Conservation (phyloP, 2,329 filamentous ascomycete genomes). For the Myriosclerotinia curreyana region DNA sequence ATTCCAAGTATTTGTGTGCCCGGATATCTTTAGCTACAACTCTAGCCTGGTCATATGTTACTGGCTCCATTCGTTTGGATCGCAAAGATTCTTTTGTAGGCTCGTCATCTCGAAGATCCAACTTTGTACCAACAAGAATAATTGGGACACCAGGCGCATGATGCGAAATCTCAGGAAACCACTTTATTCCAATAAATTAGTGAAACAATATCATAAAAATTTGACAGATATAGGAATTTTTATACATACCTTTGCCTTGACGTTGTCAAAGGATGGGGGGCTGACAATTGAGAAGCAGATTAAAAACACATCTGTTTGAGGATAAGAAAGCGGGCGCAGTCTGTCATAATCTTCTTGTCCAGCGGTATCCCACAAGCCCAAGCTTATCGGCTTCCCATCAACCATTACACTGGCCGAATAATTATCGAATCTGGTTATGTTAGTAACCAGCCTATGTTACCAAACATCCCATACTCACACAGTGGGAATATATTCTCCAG, state of each 20-base stretch:
- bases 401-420: conserved; percentile 99
- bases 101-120: conserved; percentile 88
- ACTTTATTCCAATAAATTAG: conserved; percentile 51
- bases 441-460: conserved; percentile 22
- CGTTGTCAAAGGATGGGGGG: conserved; percentile 97
- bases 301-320: conserved; percentile 96
- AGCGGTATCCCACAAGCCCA: conserved; percentile 97
- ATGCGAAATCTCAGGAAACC: conserved; percentile 96
- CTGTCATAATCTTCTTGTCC: conserved; percentile 98
- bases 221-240: conserved; percentile 12
- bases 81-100: conserved; percentile 77
- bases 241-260: conserved; percentile 85
- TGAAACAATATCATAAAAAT: conserved; percentile 13
- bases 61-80: conserved; percentile 94
- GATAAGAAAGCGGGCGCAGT: conserved; percentile 91
- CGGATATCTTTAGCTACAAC: conserved; percentile 89
- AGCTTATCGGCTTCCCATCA: conserved; percentile 93
- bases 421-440: conserved; percentile 78
- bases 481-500: conserved; percentile 99
- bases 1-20: conserved; percentile 96
- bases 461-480: conserved; percentile 59
- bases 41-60: conserved; percentile 89
- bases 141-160: conserved; percentile 94
- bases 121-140: conserved; percentile 94
- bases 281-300: conserved; percentile 99